These are phyloP conservation scores for Ciborinia camelliae DNA, from an alignment of 2,329 filamentous ascomycete species.

Conservation along the genomic window DNA sequence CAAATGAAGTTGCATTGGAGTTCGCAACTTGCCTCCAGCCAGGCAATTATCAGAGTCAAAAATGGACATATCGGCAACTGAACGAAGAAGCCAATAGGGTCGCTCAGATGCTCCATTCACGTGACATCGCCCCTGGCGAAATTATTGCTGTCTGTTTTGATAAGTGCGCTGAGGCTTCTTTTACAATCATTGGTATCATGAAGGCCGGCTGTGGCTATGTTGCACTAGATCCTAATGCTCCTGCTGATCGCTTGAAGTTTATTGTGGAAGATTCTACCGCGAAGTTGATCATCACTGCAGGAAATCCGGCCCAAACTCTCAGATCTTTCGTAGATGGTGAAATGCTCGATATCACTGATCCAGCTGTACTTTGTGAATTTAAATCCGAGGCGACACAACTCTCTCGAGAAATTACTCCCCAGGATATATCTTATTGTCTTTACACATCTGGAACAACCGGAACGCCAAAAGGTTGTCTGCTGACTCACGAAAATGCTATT, in stretches of 20 bases:
- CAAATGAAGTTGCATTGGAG: constrained; percentile 67
- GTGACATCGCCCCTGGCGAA: constrained; percentile 51
- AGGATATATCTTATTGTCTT: constrained; percentile 37
- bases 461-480: constrained; percentile 57
- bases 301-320: constrained; percentile 43
- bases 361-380: constrained; percentile 19
- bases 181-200: constrained; percentile 39
- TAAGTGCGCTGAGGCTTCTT: constrained; percentile 40
- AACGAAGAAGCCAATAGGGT: constrained; percentile 68
- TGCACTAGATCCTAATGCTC: constrained; percentile 41
- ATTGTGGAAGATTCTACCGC: constrained; percentile 61
- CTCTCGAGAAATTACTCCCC: constrained; percentile 25
- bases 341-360: constrained; percentile 34
- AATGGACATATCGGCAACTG: constrained; percentile 74
- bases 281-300: constrained; percentile 58
- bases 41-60: constrained; percentile 44
- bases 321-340: constrained; percentile 24
- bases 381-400: constrained; percentile 31
- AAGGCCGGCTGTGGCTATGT: constrained; percentile 41
- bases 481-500: constrained; percentile 84
- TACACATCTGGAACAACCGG: constrained; percentile 42
- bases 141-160: constrained; percentile 42
- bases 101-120: constrained; percentile 57
- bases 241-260: constrained; percentile 36
- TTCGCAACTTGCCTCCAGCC: constrained; percentile 61